Evolutionary conservation across 768 basidiomycete species (phyloP).

Genomic region (Melanogaster broomeanus): DNA sequence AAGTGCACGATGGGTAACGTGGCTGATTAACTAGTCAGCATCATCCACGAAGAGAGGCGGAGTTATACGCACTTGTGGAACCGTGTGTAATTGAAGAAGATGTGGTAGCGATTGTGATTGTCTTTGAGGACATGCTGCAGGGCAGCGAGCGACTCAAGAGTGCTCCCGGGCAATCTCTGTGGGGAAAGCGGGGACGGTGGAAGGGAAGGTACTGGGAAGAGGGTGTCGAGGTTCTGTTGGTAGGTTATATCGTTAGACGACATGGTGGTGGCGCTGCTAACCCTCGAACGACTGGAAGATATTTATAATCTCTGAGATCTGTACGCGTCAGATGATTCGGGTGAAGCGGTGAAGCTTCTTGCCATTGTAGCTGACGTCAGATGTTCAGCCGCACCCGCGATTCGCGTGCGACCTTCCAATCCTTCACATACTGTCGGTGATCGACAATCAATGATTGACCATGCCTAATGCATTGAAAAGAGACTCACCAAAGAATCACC

Average conservation of each 20-base stretch:
- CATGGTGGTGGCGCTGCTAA: constrained; percentile 3
- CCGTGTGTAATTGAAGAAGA: constrained; percentile 45
- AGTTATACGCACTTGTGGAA: constrained; percentile 51
- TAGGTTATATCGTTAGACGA: not conserved
- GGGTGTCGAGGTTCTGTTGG: constrained; percentile 12
- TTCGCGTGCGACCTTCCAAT: too few species aligned
- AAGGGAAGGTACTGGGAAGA: constrained; percentile 27
- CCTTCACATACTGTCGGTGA: too few species aligned
- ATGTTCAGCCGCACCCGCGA: too few species aligned
- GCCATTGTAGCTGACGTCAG: too few species aligned
- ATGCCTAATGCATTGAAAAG: too few species aligned
- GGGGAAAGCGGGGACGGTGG: constrained; percentile 27
- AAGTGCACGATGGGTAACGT: constrained; percentile 30
- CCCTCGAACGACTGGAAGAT: not conserved
- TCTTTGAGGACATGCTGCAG: constrained; percentile 43
- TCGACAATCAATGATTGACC: too few species aligned
- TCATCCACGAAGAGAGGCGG: not conserved
- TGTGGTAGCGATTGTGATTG: constrained; percentile 48
- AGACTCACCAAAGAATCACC: too few species aligned
- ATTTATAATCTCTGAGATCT: constrained; percentile 5
- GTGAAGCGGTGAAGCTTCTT: too few species aligned
- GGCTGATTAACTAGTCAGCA: constrained; percentile 11
- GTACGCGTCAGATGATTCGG: too few species aligned
- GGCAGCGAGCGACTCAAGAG: constrained; percentile 18
- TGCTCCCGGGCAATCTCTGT: constrained; percentile 29